Percentiles rank a stretch among this genome's conserved stretches.
Conservation (phyloP, 1,139 yeast genomes). For the Arxiozyma heterogenica region DNA sequence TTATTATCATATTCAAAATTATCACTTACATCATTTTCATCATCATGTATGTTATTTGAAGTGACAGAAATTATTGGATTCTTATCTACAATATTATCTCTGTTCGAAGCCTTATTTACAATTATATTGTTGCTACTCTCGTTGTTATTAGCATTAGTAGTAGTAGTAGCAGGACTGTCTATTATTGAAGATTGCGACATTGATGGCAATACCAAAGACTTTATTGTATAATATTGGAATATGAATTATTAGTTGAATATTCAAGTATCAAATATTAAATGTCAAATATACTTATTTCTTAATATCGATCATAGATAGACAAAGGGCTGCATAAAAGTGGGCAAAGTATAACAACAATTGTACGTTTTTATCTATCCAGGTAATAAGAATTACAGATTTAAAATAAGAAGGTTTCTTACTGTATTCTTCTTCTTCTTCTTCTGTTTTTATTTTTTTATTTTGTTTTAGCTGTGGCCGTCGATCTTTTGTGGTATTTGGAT, state of each 20-base stretch:
- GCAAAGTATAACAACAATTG: no score
- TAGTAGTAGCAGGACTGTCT: background rate
- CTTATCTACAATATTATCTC: background rate
- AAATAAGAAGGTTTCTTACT: background rate
- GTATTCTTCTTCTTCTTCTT: background rate
- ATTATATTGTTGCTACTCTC: no score
- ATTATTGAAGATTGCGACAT: background rate
- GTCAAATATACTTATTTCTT: background rate
- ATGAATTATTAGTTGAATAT: no score
- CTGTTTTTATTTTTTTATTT: no score
- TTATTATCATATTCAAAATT: slow-evolving; percentile 35
- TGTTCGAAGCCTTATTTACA: background rate
- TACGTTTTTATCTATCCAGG: no score
- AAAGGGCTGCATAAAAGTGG: background rate
- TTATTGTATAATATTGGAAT: background rate
- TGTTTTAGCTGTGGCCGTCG: background rate
- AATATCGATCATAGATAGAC: background rate
- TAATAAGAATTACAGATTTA: no score
- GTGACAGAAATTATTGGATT: background rate
- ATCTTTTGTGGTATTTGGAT: background rate
- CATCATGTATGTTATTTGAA: background rate
- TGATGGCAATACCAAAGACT: background rate
- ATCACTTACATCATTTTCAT: background rate
- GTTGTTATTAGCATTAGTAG: no score
- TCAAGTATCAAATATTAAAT: no score